Evolutionary conservation across 148 eudicot genomes (phyloP), one percentile per base, ranked within the genome.

Genomic region (Camellia sinensis): DNA sequence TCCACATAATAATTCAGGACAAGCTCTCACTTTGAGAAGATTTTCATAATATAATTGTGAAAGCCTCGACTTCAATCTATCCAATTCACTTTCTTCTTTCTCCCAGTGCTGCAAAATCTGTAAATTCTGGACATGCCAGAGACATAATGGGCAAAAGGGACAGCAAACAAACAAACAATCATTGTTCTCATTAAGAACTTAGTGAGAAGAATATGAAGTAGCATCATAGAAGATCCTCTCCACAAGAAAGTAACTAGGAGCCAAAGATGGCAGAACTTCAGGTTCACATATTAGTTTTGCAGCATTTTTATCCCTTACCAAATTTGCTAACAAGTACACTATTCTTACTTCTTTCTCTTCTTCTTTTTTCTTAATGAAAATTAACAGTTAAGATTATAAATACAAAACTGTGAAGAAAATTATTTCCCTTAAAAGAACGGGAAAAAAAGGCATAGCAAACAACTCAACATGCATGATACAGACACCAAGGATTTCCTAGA

Each of bases 41-140:
- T 90, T 93, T 52, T 89, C 93, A 65, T 84, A 78, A 86, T 89
- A 95, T 73, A 95, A 79, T 59, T 92, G 90, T 29, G 98, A 89
- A 71, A 95, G 89, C 82, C 96, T 89, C 67, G 76, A 75, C 86
- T 89, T 92, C 90, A 95, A 81, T 62, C 87, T 62, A 46, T 91
- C 90, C 67, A 87, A 74, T 71, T 93, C 93, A 78, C 80, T 81
- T 76, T 85, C 90, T 37, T 84, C 78, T 21, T 86, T 84, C 82
- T 75, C 89, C 97, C 97, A 93, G 37, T 29, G 37, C 18, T 64
- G 85, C 67, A 95, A 85, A 68, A 92, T 86, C 98, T 95, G 87
- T 69, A 79, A 88, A 71, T 14, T 78, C 15, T 57, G 19, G 15
- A 52, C 52, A 66, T 64, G 76, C 19, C 40, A 78, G 29, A 71